Evolutionary conservation across 2,329 filamentous ascomycete species (phyloP), one percentile per base, ranked within the genome.

Genomic region (Arthrobotrys conoides): DNA sequence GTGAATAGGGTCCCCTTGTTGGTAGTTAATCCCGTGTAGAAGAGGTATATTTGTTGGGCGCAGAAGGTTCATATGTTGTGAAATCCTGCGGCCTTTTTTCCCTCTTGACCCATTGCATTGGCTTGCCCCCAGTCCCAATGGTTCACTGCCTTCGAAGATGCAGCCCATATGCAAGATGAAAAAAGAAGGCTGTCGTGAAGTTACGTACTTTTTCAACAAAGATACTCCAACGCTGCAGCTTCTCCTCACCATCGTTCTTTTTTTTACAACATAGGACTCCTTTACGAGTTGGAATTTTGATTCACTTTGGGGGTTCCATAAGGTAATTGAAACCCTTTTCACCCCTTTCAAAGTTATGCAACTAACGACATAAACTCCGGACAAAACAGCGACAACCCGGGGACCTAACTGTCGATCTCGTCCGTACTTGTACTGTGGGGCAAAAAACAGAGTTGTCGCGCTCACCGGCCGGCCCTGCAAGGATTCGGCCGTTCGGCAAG

Each of bases 401-500:
- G n/a, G 18, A 36, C 33, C 36, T 18, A 6, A 46, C 20, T 3
- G 57, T 61, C 18, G 57, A 61, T 61, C 57, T 8, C 36, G 27
- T 44, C 57, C 57, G 44, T 9, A 24, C 5, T 27, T 44, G 36
- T 27, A 61, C 57, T 61, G 57, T 27, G 57, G 55, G 57, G 57
- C 57, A 16, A 61, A 38, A 44, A 61, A 27, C 57, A 44, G n/a
- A 20, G 57, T 27, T 44, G 53, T n/a, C 30, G 53, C 33, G 20
- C 33, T 5, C 27, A 6, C 33, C 33, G 18, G 27, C 33, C 33
- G 18, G 5, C 10, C 30, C 30, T 61, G 57, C 57, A 61, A 61
- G 57, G 57, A 20, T 61, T 44, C 57, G 57, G 57, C 36, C 53
- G 57, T 61, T 61, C 57, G 33, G 57, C 57, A 61, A 44, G 33